These are phyloP conservation scores for Naganishia onofrii DNA, from an alignment of 768 basidiomycete species.

Conservation along the genomic window DNA sequence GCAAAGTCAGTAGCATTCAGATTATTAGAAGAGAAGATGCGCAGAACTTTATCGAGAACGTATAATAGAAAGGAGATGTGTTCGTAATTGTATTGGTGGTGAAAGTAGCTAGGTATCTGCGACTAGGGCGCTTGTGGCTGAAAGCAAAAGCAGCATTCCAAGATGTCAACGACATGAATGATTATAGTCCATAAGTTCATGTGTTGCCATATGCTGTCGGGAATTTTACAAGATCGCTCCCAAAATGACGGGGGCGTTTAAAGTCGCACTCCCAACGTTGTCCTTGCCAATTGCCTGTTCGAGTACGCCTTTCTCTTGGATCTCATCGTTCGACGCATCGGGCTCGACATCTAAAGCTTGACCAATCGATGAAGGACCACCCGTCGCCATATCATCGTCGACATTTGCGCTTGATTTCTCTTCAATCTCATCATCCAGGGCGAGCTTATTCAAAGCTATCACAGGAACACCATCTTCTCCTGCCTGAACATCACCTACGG, in stretches of 20 bases:
- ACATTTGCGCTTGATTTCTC: neutral
- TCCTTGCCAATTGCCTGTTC: neutral
- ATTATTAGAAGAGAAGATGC: constrained; percentile 86
- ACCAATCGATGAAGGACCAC: neutral
- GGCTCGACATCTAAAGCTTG: neutral
- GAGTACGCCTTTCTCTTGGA: neutral
- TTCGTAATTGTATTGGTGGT: neutral
- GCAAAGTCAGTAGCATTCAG: constrained; percentile 87
- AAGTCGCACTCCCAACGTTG: neutral
- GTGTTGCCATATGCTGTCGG: too few relatives aligned
- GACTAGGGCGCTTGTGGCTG: neutral
- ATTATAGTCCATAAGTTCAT: neutral
- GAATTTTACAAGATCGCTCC: neutral
- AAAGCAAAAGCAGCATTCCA: neutral
- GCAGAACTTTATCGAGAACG: constrained; percentile 79
- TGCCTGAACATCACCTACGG: neutral
- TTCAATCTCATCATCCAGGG: neutral
- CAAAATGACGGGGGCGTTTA: neutral
- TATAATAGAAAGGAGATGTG: neutral
- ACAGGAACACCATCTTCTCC: neutral
- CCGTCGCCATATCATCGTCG: neutral
- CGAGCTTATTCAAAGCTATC: neutral
- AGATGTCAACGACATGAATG: neutral
- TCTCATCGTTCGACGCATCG: neutral
- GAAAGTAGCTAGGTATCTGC: neutral